These are phyloP conservation scores for Populus deltoides DNA, from an alignment of 345 rosid genomes.

Conservation along the genomic window DNA sequence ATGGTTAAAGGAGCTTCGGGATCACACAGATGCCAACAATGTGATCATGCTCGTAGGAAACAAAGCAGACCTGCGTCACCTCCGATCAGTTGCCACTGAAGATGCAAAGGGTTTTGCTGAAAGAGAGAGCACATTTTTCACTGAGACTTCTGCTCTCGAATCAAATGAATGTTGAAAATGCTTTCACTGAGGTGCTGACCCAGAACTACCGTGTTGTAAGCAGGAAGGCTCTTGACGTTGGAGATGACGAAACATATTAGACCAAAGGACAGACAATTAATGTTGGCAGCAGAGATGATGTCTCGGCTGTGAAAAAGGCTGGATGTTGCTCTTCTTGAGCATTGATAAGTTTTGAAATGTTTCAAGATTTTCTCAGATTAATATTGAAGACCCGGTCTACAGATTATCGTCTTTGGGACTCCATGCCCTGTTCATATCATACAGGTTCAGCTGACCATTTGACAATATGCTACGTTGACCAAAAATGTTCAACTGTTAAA, in stretches of 20 bases:
- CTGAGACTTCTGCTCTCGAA: conserved; percentile 36
- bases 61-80: conserved; percentile 34
- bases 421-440: conserved; percentile 11
- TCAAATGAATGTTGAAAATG: conserved; percentile 31
- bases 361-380: neutral
- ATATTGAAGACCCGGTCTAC: neutral
- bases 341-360: neutral
- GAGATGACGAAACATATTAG: conserved; percentile 25
- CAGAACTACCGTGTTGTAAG: conserved; percentile 32
- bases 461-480: neutral
- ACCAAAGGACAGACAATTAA: conserved; percentile 33
- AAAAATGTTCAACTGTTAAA: neutral
- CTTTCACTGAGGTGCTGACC: conserved; percentile 31
- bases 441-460: conserved; percentile 1
- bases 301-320: conserved; percentile 28
- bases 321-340: conserved; percentile 28
- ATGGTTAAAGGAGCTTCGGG: conserved; percentile 35
- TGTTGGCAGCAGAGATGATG: conserved; percentile 30
- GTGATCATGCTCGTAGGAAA: conserved; percentile 38
- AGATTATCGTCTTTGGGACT: neutral
- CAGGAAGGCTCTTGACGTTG: conserved; percentile 33
- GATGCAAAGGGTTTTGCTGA: conserved; percentile 27
- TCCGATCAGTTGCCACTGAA: conserved; percentile 24
- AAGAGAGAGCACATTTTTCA: conserved; percentile 29
- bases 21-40: conserved; percentile 34